A percentile compares a stretch with the other conserved stretches of the same genome.
Evolutionary conservation across 306 rosid species (phyloP).

Genomic region (Hylodesmum podocarpum): DNA sequence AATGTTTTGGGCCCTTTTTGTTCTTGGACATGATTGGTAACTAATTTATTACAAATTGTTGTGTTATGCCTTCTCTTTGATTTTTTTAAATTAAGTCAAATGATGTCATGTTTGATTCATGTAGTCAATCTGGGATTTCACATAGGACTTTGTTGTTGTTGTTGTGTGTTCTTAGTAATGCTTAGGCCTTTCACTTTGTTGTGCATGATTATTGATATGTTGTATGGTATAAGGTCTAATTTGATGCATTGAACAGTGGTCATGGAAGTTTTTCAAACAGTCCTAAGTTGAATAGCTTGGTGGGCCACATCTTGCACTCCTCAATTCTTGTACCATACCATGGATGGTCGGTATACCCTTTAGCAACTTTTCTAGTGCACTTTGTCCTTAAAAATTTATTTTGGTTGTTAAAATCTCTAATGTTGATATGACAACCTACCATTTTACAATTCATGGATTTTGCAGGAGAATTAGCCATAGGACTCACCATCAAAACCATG

Average conservation of each 20-base stretch:
- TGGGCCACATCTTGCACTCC: slow-evolving; percentile 94
- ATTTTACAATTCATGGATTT: not conserved
- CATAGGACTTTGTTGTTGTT: too few relatives aligned
- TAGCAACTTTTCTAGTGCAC: not conserved
- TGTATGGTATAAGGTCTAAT: not conserved
- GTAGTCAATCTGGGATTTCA: too few relatives aligned
- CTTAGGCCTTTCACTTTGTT: not conserved
- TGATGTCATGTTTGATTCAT: too few relatives aligned
- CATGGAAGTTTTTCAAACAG: slow-evolving; percentile 97
- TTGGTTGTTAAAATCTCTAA: not conserved
- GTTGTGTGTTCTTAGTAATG: not conserved
- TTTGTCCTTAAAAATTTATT: not conserved
- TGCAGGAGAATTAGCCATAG: slow-evolving; percentile 93
- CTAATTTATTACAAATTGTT: not conserved
- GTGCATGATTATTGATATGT: not conserved
- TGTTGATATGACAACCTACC: not conserved
- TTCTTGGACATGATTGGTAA: slow-evolving; percentile 95
- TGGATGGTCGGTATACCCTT: slow-evolving; percentile 70
- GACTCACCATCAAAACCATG: slow-evolving; percentile 99
- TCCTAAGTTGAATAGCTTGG: slow-evolving; percentile 46
- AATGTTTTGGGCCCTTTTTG: slow-evolving; percentile 98
- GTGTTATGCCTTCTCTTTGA: not conserved
- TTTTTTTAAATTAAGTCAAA: too few relatives aligned
- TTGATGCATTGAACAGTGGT: slow-evolving; percentile 57
- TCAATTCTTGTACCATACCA: slow-evolving; percentile 86